Base-by-base conservation (phyloP, 768 basidiomycete genomes). In the Mycena metata region DNA sequence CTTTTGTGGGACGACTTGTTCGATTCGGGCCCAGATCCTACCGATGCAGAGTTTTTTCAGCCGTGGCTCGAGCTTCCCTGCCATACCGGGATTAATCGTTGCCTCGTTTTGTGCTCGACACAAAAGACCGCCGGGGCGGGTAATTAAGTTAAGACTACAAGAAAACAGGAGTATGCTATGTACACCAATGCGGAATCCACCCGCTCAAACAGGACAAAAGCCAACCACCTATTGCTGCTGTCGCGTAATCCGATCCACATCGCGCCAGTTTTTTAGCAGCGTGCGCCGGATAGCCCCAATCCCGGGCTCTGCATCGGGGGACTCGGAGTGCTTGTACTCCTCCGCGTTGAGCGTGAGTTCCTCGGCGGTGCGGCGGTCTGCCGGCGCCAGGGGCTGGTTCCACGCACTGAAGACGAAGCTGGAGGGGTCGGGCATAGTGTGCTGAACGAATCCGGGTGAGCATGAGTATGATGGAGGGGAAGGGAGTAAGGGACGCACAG, bases 301-400 rank as follows among this genome's bases (percentile, higher is more conserved):
- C 13, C 83, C 84, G 10, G 75, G 71, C 46, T 71, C 67, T 5
- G 77, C 72, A 21, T 76, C 75, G 16, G 66, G 62, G 16, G 77
- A 70, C 26, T 78, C 74, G 16, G 79, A 72, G 39, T 74, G 58
- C 9, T 57, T 76, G 72, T 89, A 86, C 17, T 81, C 76, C 19
- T 71, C 70, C 16, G 77, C 77, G 55, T 77, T 75, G 42, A 64
- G 73, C 35, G 86, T 72, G 58, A 93, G 84, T 61, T 89, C 86
- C 39, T 84, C 77, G 0, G 90, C 91, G 23, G 76, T 85, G 47
- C 89, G 86, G 15, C 83, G 80, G 73, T 92, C 89, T 11, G 83
- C 81, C 7, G 92, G 92, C 9, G 89, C 86, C 80, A 93, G 90
- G 0, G 92, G 91, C 77, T 91, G 88, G 77, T 93, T 93, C 77